Evolutionary conservation across 2,329 filamentous ascomycete genomes (phyloP).

Genomic region (Stagonosporopsis rhizophila): DNA sequence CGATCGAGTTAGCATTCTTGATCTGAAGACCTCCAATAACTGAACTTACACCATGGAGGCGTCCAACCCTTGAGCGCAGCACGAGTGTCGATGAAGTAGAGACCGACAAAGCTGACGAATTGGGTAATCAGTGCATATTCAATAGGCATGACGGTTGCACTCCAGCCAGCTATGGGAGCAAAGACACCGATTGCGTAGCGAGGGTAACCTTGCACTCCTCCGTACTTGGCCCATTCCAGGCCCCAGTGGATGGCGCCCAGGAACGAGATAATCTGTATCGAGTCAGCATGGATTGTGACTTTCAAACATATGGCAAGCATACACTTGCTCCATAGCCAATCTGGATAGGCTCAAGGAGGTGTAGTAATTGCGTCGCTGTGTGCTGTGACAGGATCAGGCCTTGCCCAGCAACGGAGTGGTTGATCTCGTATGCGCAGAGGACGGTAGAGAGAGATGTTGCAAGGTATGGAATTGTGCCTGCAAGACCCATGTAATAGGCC

Average conservation of each 20-base stretch:
- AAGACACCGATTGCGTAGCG: slow-evolving; percentile 85
- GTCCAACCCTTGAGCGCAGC: slow-evolving; percentile 78
- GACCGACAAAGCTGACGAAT: slow-evolving; percentile 81
- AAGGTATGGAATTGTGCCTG: slow-evolving; percentile 69
- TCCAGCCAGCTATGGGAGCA: slow-evolving; percentile 85
- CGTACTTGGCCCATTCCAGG: slow-evolving; percentile 78
- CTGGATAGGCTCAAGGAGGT: slow-evolving; percentile 83
- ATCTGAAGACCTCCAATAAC: neutral
- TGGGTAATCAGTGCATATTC: slow-evolving; percentile 87
- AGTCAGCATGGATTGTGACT: slow-evolving; percentile 1
- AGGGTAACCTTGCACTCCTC: slow-evolving; percentile 72
- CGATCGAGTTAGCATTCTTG: slow-evolving; percentile 49
- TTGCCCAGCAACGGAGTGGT: slow-evolving; percentile 68
- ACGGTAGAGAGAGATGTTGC: slow-evolving; percentile 83
- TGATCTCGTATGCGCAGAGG: slow-evolving; percentile 83
- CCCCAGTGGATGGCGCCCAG: slow-evolving; percentile 95
- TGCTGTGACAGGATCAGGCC: slow-evolving; percentile 72
- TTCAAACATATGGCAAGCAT: slow-evolving; percentile 32
- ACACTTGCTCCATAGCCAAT: slow-evolving; percentile 88
- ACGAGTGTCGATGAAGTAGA: slow-evolving; percentile 84
- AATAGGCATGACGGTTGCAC: slow-evolving; percentile 81
- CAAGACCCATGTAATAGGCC: slow-evolving; percentile 59
- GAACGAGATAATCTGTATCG: slow-evolving; percentile 81
- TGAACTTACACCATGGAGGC: slow-evolving; percentile 74
- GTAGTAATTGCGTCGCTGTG: slow-evolving; percentile 74